Evolutionary conservation across 768 basidiomycete genomes (phyloP).

Genomic region (Naganishia vishniacii): DNA sequence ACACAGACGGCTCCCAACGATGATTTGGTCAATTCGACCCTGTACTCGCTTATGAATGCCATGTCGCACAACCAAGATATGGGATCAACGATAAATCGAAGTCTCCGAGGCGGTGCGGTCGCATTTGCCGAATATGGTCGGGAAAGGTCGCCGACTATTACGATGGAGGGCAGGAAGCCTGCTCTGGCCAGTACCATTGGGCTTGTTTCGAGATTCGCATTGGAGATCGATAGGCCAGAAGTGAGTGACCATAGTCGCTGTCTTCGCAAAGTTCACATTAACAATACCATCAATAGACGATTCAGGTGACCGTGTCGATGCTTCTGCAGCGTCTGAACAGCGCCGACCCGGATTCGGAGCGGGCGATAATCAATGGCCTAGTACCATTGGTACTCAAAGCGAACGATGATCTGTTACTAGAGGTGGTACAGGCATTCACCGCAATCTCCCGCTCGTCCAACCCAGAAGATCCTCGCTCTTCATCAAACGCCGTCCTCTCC

Average conservation of each 20-base stretch:
- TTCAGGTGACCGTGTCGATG: conserved; percentile 84
- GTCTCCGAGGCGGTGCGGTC: background rate
- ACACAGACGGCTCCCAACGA: conserved; percentile 75
- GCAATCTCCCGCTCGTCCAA: conserved; percentile 78
- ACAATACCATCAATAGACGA: conserved; percentile 55
- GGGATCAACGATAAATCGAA: conserved; percentile 12
- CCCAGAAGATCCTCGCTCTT: conserved; percentile 77
- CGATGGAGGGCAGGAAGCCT: conserved; percentile 66
- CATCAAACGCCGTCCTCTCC: conserved; percentile 86
- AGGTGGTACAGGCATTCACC: conserved; percentile 79
- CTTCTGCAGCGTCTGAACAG: conserved; percentile 76
- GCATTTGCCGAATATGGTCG: conserved; percentile 16
- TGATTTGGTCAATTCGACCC: conserved; percentile 84
- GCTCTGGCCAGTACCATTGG: conserved; percentile 87
- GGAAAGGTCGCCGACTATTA: conserved; percentile 8
- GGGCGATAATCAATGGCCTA: conserved; percentile 83
- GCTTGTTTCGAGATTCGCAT: conserved; percentile 76
- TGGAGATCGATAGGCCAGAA: conserved; percentile 82
- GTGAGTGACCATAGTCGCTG: conserved; percentile 50
- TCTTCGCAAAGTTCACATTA: background rate
- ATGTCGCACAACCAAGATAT: conserved; percentile 49
- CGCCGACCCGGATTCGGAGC: conserved; percentile 81
- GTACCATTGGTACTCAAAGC: conserved; percentile 81
- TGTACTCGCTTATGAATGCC: conserved; percentile 93
- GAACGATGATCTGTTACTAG: conserved; percentile 68